Conservation (phyloP, 2,329 filamentous ascomycete species). For the Chaetomiaceae sp. region DNA sequence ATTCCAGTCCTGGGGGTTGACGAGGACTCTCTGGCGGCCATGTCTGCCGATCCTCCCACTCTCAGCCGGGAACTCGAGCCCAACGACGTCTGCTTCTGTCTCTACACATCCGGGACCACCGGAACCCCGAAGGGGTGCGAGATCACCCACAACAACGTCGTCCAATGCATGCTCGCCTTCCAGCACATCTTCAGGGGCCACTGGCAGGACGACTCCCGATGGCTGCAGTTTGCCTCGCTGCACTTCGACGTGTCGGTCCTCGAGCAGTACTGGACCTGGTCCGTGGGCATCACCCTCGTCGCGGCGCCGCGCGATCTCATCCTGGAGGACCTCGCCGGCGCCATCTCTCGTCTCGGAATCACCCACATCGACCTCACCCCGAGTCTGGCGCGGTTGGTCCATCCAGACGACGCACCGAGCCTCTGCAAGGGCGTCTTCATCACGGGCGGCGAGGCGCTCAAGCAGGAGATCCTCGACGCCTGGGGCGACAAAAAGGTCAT, state of each 20-base stretch:
- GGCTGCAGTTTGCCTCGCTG: slow-evolving; percentile 90
- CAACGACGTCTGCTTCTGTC: slow-evolving; percentile 68
- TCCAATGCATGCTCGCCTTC: slow-evolving; percentile 87
- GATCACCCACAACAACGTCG: slow-evolving; percentile 81
- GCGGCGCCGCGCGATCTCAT: slow-evolving; percentile 79
- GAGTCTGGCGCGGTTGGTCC: slow-evolving; percentile 72
- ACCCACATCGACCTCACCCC: slow-evolving; percentile 92
- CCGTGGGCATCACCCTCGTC: slow-evolving; percentile 78
- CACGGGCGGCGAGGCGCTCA: slow-evolving; percentile 82
- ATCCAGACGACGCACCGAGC: slow-evolving; percentile 74
- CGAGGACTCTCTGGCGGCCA: slow-evolving; percentile 29
- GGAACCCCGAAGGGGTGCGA: slow-evolving; percentile 84
- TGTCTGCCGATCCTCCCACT: slow-evolving; percentile 24
- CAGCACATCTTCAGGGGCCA: slow-evolving; percentile 70
- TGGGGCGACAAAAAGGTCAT: slow-evolving; percentile 81
- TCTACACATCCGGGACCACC: slow-evolving; percentile 86
- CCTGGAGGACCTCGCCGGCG: slow-evolving; percentile 72
- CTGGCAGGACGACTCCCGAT: slow-evolving; percentile 70
- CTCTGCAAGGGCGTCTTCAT: slow-evolving; percentile 85
- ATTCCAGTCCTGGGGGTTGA: slow-evolving; percentile 34
- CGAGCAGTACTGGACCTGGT: slow-evolving; percentile 96
- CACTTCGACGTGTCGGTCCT: slow-evolving; percentile 93
- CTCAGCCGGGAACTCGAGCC: slow-evolving; percentile 37
- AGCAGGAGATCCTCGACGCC: slow-evolving; percentile 79
- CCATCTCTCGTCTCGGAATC: slow-evolving; percentile 67